A percentile compares a stretch with the other conserved stretches of the same genome.
Conservation (phyloP, 2,329 filamentous ascomycete species). For the Aplosporella prunicola region DNA sequence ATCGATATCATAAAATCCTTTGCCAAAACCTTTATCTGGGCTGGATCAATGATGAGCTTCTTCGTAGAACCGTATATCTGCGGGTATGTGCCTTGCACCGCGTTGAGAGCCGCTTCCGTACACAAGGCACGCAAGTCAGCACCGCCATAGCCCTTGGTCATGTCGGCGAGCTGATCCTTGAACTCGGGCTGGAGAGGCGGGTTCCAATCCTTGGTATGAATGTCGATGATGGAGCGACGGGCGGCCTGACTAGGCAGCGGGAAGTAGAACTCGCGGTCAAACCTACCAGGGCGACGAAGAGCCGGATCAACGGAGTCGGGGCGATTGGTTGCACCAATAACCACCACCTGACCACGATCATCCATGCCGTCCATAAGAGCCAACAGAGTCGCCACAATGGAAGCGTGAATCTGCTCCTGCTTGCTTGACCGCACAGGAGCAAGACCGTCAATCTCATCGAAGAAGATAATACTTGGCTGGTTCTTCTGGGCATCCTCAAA, state of each 20-base stretch:
- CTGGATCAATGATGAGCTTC: slow-evolving; percentile 80
- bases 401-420: slow-evolving; percentile 97
- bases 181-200: slow-evolving; percentile 63
- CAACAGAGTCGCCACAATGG: slow-evolving; percentile 88
- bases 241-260: slow-evolving; percentile 75
- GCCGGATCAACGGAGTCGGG: slow-evolving; percentile 95
- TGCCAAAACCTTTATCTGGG: slow-evolving; percentile 74
- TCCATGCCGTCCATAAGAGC: slow-evolving; percentile 98
- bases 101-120: slow-evolving; percentile 90
- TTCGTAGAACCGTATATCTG: slow-evolving; percentile 89
- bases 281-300: slow-evolving; percentile 84
- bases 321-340: slow-evolving; percentile 96
- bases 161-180: slow-evolving; percentile 72
- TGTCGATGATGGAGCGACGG: slow-evolving; percentile 80
- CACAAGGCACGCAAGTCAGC: slow-evolving; percentile 89
- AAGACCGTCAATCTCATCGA: slow-evolving; percentile 95
- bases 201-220: slow-evolving; percentile 92
- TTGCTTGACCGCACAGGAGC: slow-evolving; percentile 95
- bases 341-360: slow-evolving; percentile 93
- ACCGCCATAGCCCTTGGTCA: slow-evolving; percentile 94
- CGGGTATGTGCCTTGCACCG: slow-evolving; percentile 89
- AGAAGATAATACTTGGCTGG: slow-evolving; percentile 98
- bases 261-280: slow-evolving; percentile 97
- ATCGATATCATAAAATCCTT: slow-evolving; percentile 97
- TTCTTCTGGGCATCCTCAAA: slow-evolving; percentile 95